Percentiles rank a stretch among this genome's conserved stretches.
These are phyloP conservation scores for Cicer cuneatum DNA, from an alignment of 306 rosid genomes.

Conservation along the genomic window DNA sequence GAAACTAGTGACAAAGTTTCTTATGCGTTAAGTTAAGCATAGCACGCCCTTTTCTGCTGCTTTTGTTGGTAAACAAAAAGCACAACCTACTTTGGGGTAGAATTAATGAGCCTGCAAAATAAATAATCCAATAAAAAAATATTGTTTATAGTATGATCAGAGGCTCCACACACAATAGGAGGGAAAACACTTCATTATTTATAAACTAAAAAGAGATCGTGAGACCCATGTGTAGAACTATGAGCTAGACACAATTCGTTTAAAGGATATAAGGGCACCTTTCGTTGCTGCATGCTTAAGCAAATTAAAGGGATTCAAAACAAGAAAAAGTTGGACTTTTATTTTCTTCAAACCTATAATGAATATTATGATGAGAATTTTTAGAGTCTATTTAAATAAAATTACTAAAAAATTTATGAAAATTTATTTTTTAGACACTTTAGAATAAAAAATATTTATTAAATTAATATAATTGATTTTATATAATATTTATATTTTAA, in stretches of 20 bases:
- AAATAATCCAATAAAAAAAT: conserved; percentile 23
- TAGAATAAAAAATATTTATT: too few species aligned
- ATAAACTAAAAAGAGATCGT: conserved; percentile 3
- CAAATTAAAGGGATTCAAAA: conserved; percentile 45
- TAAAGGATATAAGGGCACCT: conserved; percentile 26
- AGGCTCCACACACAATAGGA: conserved; percentile 52
- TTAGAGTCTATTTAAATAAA: too few species aligned
- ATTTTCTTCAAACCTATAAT: not conserved
- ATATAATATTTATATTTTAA: too few species aligned
- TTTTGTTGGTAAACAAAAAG: conserved; percentile 48
- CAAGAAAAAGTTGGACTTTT: conserved; percentile 12
- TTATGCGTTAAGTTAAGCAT: conserved; percentile 65
- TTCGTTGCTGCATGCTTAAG: conserved; percentile 46
- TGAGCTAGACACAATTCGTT: conserved; percentile 20
- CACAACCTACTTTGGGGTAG: conserved; percentile 37
- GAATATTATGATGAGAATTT: too few species aligned
- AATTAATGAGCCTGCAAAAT: conserved; percentile 43
- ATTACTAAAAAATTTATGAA: too few species aligned
- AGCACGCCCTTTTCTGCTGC: conserved; percentile 46
- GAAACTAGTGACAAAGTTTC: conserved; percentile 54
- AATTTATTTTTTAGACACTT: too few species aligned
- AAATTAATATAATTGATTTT: too few species aligned
- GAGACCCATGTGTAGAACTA: conserved; percentile 49
- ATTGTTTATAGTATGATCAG: conserved; percentile 10
- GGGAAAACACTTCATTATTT: conserved; percentile 7